phyloP scores from a whole-genome alignment of 148 eudicot genomes.

The Chenopodium formosanum region DNA sequence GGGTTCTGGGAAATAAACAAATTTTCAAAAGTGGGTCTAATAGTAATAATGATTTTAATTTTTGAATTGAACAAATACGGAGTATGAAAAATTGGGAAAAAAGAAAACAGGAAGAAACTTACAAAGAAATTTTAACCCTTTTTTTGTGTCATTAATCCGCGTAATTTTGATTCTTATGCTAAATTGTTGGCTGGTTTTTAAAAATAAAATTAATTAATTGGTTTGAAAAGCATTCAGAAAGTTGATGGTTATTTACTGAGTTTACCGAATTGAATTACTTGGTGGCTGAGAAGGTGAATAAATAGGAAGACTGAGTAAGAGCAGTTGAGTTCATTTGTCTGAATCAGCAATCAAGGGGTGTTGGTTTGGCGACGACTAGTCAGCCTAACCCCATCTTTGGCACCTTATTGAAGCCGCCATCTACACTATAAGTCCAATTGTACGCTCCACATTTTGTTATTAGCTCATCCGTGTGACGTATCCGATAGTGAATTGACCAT shows the following conservation, averaged over 20 bases:
- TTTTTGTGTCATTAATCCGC: background rate
- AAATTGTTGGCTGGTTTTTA: background rate
- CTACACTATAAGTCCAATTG: background rate
- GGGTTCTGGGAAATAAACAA: background rate
- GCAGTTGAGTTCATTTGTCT: background rate
- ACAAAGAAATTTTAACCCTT: background rate
- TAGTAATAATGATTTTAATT: background rate
- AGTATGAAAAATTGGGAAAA: background rate
- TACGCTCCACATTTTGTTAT: background rate
- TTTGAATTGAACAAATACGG: background rate
- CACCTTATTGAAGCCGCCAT: background rate
- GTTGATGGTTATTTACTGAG: background rate
- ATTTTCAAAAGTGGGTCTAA: constrained; percentile 1
- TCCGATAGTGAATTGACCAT: too few species aligned
- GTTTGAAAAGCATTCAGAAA: background rate
- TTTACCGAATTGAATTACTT: background rate
- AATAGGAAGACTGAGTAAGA: background rate
- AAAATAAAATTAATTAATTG: too few species aligned
- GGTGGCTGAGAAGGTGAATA: background rate
- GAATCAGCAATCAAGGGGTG: background rate
- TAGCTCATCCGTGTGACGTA: too few species aligned
- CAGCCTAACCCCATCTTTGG: background rate
- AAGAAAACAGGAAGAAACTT: background rate
- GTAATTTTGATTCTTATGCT: background rate
- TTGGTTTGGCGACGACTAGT: background rate